Conservation (phyloP, 164 flowering plant genomes). For the Sextonia rubra region DNA sequence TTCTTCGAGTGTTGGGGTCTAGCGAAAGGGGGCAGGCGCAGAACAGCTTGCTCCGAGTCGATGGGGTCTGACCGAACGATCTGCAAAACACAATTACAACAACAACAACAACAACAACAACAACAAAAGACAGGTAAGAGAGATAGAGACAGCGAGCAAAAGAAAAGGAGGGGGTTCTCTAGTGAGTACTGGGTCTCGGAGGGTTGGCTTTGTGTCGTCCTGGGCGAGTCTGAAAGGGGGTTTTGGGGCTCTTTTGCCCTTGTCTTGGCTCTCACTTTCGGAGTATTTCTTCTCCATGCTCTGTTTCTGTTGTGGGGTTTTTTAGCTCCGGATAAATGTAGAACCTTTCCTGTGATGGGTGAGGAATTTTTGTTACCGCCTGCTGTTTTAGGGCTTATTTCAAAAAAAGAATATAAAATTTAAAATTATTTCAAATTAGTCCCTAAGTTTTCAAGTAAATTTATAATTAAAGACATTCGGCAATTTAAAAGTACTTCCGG, state of each 20-base stretch:
- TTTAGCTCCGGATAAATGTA: no score
- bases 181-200: slow-evolving; percentile 53
- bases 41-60: slow-evolving; percentile 23
- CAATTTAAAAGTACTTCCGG: no score
- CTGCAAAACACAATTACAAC: slow-evolving; percentile 5
- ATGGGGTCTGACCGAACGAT: slow-evolving; percentile 21
- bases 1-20: neutral
- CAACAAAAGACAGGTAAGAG: neutral
- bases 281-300: neutral
- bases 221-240: slow-evolving; percentile 48
- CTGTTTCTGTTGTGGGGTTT: no score
- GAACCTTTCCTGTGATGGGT: no score
- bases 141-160: neutral
- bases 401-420: no score
- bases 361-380: no score
- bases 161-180: slow-evolving; percentile 8
- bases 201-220: slow-evolving; percentile 62
- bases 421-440: no score
- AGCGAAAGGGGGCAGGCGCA: slow-evolving; percentile 21
- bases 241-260: slow-evolving; percentile 12
- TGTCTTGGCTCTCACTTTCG: neutral
- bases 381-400: no score
- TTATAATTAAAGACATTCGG: no score
- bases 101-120: neutral
- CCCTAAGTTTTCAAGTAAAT: no score